These are phyloP conservation scores for Neurospora africana DNA, from an alignment of 495 filamentous ascomycete genomes.

Conservation along the genomic window DNA sequence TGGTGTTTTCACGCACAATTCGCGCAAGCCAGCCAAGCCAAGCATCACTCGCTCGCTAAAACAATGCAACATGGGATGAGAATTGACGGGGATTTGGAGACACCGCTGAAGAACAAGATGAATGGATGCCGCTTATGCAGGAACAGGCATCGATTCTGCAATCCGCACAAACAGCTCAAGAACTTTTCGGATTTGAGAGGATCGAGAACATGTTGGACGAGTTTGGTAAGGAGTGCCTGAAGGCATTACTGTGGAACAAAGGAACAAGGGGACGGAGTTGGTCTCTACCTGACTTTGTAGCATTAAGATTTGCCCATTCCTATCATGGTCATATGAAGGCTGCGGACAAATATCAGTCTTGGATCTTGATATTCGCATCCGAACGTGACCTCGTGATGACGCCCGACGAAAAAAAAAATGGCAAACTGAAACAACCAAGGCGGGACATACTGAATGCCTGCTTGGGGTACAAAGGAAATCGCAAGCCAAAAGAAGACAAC, in stretches of 20 bases:
- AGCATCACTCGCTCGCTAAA: neutral
- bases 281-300: no score
- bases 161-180: neutral
- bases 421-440: neutral
- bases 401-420: neutral
- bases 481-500: neutral
- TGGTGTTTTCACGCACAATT: slow-evolving; percentile 20
- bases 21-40: slow-evolving; percentile 10
- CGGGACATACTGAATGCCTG: neutral
- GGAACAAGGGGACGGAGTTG: no score
- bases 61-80: neutral
- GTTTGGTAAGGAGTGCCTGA: no score
- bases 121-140: neutral
- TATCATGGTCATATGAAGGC: no score
- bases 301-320: no score
- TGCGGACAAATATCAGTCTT: neutral
- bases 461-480: neutral
- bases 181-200: neutral
- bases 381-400: neutral
- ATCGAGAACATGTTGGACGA: neutral
- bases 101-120: neutral
- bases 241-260: no score
- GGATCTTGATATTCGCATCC: neutral
- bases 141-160: neutral
- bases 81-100: neutral